Evolutionary conservation across 228 moss, liverwort and hornwort genomes (phyloP), one percentile per base, ranked within the genome.

Genomic region (Sphagnum fallax): DNA sequence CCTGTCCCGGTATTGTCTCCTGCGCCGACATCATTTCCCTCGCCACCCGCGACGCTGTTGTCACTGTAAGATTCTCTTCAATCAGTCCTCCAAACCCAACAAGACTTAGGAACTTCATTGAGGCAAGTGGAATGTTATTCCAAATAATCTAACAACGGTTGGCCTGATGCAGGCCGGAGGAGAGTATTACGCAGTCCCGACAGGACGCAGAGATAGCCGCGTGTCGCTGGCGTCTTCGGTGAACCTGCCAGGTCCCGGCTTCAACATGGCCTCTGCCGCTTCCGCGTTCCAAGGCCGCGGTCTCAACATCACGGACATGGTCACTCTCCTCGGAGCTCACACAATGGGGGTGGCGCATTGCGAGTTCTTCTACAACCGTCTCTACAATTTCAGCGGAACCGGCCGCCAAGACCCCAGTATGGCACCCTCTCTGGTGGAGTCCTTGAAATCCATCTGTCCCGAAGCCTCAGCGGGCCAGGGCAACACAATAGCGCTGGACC

Each of bases 281-380:
- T 32, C 32, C 32, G 32, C 32, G 2, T 32, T 32, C 32, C 76
- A 32, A 2, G 32, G 32, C 32, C 32, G 32, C 32, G 32, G 32
- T 32, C 32, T 32, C 32, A 32, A 32, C 32, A 79, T 79, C 18
- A 68, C 64, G 5, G 79, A 47, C 4, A n/a, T 16, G 16, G 53
- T 67, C 13, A 47, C 51, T 12, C 48, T 14, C 63, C 66, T 79
- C 76, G 83, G 83, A 62, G 83, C 83, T n/a, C 83, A 83, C 66
- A 69, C 83, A 0, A 77, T 80, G n/a, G 83, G 83, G 50, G 71
- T 64, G 18, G 69, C 79, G 5, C 83, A 83, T 67, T 83, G 83
- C 69, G 74, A 83, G 53, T 83, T 80, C 61, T 79, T 83, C 80
- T 76, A 61, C 76, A 65, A 83, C 73, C 65, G 83, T 52, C 72